Percentiles rank a stretch among this genome's conserved stretches.
Conservation (phyloP, 1,284 basidiomycete genomes). For the Pseudozyma sp. region DNA sequence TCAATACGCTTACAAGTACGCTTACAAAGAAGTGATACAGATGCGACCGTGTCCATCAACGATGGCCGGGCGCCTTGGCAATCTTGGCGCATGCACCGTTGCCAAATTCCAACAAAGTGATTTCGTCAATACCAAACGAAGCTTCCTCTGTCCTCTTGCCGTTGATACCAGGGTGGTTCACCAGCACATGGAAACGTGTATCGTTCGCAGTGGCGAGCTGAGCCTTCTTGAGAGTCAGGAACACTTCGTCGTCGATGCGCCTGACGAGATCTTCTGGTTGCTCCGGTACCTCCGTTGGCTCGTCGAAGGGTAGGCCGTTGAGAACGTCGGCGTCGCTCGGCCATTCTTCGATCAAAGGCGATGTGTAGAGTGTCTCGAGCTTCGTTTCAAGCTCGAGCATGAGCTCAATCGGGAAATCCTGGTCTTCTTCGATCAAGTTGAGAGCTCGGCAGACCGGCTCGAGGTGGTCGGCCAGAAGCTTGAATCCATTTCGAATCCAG, state of each 20-base stretch:
- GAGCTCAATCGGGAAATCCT: constrained; percentile 35
- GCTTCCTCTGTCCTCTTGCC: constrained; percentile 18
- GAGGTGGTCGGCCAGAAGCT: constrained; percentile 30
- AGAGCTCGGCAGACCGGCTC: constrained; percentile 34
- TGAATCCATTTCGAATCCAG: constrained; percentile 35
- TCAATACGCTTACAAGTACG: not conserved
- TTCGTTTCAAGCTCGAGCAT: constrained; percentile 29
- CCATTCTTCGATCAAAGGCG: constrained; percentile 27
- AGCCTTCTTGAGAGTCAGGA: constrained; percentile 25
- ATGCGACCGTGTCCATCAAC: not conserved
- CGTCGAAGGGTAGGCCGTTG: constrained; percentile 27
- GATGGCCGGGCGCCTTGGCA: constrained; percentile 25
- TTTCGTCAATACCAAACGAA: constrained; percentile 25
- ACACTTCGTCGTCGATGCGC: constrained; percentile 35
- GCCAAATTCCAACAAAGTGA: constrained; percentile 12
- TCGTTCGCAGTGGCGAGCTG: constrained; percentile 10
- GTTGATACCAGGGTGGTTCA: constrained; percentile 5
- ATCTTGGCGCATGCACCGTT: constrained; percentile 14
- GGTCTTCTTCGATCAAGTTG: constrained; percentile 15
- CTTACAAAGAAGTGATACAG: not conserved
- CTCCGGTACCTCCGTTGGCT: constrained; percentile 33
- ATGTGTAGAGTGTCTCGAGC: constrained; percentile 26
- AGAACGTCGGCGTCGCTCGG: constrained; percentile 13
- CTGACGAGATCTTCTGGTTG: constrained; percentile 30
- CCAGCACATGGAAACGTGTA: constrained; percentile 37